Evolutionary conservation across 2,329 filamentous ascomycete species (phyloP).

Genomic region (Colletotrichum gigasporum): DNA sequence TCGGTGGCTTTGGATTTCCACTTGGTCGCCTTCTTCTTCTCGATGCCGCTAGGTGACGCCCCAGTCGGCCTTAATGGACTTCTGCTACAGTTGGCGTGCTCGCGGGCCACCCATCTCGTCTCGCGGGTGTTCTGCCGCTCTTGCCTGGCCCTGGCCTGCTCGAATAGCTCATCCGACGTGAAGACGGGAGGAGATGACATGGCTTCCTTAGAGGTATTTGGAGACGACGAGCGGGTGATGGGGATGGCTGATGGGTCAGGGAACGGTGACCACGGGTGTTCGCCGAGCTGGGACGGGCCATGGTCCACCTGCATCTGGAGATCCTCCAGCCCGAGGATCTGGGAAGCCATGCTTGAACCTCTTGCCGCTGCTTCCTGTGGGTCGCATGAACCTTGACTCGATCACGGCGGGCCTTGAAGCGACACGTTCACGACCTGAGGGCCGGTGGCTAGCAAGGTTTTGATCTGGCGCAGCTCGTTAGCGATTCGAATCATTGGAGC

Average conservation of each 20-base stretch:
- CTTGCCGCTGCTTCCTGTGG: not conserved
- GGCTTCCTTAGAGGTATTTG: not conserved
- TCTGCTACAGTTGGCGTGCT: not conserved
- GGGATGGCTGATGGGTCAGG: constrained; percentile 1
- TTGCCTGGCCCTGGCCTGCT: not conserved
- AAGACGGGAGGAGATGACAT: not conserved
- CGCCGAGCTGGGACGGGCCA: not conserved
- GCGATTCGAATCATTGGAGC: not conserved
- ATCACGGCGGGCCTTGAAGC: too few species aligned
- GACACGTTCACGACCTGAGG: not conserved
- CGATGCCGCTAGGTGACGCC: not conserved
- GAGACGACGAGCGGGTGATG: not conserved
- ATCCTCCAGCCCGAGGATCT: not conserved
- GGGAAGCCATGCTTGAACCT: not conserved
- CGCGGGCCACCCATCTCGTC: not conserved
- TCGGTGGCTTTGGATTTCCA: constrained; percentile 4
- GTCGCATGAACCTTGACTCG: too few species aligned
- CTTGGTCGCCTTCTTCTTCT: constrained; percentile 13
- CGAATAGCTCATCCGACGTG: not conserved
- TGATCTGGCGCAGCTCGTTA: not conserved
- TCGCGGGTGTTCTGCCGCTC: not conserved
- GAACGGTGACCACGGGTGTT: not conserved
- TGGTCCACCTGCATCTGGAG: constrained; percentile 5
- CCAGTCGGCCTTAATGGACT: not conserved
- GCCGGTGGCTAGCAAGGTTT: not conserved